Evolutionary conservation across 305 asterid species (phyloP).

Genomic region (Fraxinus velutina): DNA sequence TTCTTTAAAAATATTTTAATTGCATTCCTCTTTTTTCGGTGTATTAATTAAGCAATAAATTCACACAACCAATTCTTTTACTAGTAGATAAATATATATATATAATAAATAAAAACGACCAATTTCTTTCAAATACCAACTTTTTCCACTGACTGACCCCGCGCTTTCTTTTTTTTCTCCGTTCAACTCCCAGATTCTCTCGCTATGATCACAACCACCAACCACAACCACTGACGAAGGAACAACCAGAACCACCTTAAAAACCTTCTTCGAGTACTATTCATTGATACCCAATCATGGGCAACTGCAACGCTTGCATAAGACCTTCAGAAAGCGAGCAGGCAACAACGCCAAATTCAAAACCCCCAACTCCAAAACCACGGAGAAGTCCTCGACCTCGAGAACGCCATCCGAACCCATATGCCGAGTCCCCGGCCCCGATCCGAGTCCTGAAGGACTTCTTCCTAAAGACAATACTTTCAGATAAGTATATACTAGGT

Average conservation of each 20-base stretch:
- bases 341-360: constrained; percentile 7
- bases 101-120: not conserved
- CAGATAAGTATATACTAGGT: constrained; percentile 82
- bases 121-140: constrained; percentile 31
- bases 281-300: constrained; percentile 39
- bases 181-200: constrained; percentile 12
- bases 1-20: too few species aligned
- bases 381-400: constrained; percentile 31
- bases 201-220: constrained; percentile 18
- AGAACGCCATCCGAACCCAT: constrained; percentile 61
- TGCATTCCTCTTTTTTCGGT: too few species aligned
- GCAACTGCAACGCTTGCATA: constrained; percentile 87
- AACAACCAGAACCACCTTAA: constrained; percentile 6
- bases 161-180: constrained; percentile 29
- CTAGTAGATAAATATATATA: too few species aligned
- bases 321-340: constrained; percentile 47
- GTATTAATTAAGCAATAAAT: not conserved
- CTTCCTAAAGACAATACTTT: constrained; percentile 49
- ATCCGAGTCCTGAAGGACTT: constrained; percentile 77
- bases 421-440: constrained; percentile 51
- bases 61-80: too few species aligned
- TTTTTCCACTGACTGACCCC: constrained; percentile 41
- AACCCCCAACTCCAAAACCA: constrained; percentile 33
- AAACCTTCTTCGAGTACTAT: not conserved
- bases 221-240: constrained; percentile 31